Evolutionary conservation across 768 basidiomycete species (phyloP).

Genomic region (Tylopilus intermedius): DNA sequence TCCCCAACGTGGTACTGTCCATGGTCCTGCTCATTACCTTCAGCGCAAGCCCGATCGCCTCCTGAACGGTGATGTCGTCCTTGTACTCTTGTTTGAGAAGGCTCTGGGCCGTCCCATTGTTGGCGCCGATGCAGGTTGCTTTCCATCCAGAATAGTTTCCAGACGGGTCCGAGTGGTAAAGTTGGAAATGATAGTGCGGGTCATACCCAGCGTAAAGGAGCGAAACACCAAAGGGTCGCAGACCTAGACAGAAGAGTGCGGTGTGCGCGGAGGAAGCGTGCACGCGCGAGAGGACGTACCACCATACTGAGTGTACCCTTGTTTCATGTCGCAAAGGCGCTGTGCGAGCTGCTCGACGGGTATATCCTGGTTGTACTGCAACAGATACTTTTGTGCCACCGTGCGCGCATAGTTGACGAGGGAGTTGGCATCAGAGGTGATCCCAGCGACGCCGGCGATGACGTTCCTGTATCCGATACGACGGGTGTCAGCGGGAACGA

Average conservation of each 20-base stretch:
- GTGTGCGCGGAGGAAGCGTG: not conserved
- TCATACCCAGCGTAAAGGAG: constrained; percentile 96
- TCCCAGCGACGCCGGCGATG: constrained; percentile 90
- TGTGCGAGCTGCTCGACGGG: constrained; percentile 95
- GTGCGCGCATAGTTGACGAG: constrained; percentile 91
- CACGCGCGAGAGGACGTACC: constrained; percentile 43
- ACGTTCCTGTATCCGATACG: constrained; percentile 63
- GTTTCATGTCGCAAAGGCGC: constrained; percentile 93
- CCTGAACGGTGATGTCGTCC: constrained; percentile 86
- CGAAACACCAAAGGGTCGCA: constrained; percentile 97
- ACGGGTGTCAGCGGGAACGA: constrained; percentile 1
- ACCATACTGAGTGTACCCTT: constrained; percentile 96
- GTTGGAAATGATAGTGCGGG: constrained; percentile 91
- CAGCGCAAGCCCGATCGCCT: constrained; percentile 86
- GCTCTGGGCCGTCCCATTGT: constrained; percentile 93
- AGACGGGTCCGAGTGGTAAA: constrained; percentile 97
- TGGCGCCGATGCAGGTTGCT: constrained; percentile 97
- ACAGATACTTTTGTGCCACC: constrained; percentile 84
- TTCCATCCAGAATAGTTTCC: constrained; percentile 99
- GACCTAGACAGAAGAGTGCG: constrained; percentile 41
- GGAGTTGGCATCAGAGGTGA: constrained; percentile 96
- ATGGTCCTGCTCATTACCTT: constrained; percentile 99
- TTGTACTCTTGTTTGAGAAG: constrained; percentile 98
- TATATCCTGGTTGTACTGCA: constrained; percentile 94
- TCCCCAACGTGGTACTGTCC: constrained; percentile 95